Percentiles rank a stretch among this genome's conserved stretches.
These are phyloP conservation scores for Passalora sequoiae DNA, from an alignment of 2,329 filamentous ascomycete genomes.

Conservation along the genomic window DNA sequence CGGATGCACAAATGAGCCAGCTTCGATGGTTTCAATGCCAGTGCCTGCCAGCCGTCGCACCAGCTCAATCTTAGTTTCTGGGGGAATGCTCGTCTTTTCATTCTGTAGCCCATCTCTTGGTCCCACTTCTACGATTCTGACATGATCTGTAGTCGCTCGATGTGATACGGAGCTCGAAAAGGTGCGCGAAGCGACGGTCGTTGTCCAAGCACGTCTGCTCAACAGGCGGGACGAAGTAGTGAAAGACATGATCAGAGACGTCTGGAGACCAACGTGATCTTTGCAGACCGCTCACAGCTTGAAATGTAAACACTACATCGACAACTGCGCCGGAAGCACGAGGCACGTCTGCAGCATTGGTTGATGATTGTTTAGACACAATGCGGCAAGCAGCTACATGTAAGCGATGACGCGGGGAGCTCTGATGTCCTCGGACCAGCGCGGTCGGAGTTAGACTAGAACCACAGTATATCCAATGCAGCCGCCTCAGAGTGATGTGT, in stretches of 20 bases:
- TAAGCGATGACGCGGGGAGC: too few relatives aligned
- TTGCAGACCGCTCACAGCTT: background rate
- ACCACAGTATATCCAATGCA: too few relatives aligned
- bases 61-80: slow-evolving; percentile 70
- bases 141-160: slow-evolving; percentile 36
- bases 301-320: background rate
- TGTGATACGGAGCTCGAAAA: slow-evolving; percentile 23
- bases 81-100: slow-evolving; percentile 65
- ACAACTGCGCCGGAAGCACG: too few relatives aligned
- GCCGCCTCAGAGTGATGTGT: too few relatives aligned
- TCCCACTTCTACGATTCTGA: slow-evolving; percentile 70
- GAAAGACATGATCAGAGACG: slow-evolving; percentile 9
- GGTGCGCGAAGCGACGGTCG: slow-evolving; percentile 12
- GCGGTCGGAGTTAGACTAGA: too few relatives aligned
- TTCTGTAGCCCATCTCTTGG: slow-evolving; percentile 85
- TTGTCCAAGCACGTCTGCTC: slow-evolving; percentile 7
- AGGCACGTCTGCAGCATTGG: too few relatives aligned
- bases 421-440: too few relatives aligned
- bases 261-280: too few relatives aligned
- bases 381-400: too few relatives aligned
- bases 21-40: slow-evolving; percentile 69
- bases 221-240: slow-evolving; percentile 3
- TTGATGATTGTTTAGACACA: too few relatives aligned
- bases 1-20: slow-evolving; percentile 75
- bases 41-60: slow-evolving; percentile 64